phyloP scores from a whole-genome alignment of 2,329 filamentous ascomycete genomes.

The Colletotrichum higginsianum region DNA sequence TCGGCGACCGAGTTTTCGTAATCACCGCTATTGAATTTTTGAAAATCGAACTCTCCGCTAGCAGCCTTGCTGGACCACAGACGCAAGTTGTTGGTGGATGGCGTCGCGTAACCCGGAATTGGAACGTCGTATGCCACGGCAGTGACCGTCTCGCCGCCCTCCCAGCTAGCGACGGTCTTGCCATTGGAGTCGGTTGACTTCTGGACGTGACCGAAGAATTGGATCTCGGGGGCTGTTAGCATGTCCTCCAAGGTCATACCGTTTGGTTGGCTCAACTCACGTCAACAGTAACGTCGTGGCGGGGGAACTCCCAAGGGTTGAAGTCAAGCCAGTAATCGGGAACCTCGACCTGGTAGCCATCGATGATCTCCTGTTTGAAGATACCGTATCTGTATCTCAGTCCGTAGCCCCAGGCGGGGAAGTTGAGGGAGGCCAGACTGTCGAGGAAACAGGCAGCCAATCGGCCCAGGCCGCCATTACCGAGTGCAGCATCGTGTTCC shows the following conservation, averaged over 20 bases:
- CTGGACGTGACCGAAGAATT: constrained; percentile 91
- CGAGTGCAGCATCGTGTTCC: constrained; percentile 95
- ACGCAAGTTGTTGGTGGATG: constrained; percentile 95
- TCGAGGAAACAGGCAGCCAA: constrained; percentile 98
- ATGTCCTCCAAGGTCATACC: neutral
- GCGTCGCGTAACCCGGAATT: constrained; percentile 90
- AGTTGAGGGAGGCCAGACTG: constrained; percentile 94
- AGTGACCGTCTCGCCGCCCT: constrained; percentile 92
- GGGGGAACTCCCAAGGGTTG: constrained; percentile 98
- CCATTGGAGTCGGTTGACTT: constrained; percentile 83
- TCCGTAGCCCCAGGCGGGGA: constrained; percentile 97
- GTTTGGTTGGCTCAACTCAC: constrained; percentile 59
- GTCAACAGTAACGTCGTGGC: constrained; percentile 95
- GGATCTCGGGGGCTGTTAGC: constrained; percentile 66
- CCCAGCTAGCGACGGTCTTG: constrained; percentile 83
- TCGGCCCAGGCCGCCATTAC: constrained; percentile 95
- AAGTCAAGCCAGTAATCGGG: constrained; percentile 99
- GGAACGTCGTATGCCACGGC: constrained; percentile 95
- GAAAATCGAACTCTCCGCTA: constrained; percentile 98
- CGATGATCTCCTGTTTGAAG: constrained; percentile 99
- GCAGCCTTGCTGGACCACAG: constrained; percentile 98
- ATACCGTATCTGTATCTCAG: constrained; percentile 96
- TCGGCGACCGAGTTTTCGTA: constrained; percentile 99
- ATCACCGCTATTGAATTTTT: constrained; percentile 98
- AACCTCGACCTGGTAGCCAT: constrained; percentile 98